These are phyloP conservation scores for Mychonastes homosphaera DNA, from an alignment of 139 green algal species.

Conservation along the genomic window DNA sequence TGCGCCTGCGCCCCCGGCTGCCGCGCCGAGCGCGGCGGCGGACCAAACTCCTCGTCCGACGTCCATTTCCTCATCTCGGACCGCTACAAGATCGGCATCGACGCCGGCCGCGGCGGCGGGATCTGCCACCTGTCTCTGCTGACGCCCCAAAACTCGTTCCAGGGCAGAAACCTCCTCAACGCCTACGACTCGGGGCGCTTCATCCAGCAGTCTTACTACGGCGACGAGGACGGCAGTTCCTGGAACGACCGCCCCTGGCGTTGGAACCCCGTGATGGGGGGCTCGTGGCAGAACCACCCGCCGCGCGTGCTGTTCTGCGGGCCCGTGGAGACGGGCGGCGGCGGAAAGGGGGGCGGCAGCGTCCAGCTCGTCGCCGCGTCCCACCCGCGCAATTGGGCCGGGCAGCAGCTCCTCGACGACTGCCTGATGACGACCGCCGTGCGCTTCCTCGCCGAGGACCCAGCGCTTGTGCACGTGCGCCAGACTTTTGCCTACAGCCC, in stretches of 20 bases:
- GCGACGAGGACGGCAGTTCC: constrained; percentile 12
- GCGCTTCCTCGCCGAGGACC: not conserved
- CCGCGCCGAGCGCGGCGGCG: too few species aligned
- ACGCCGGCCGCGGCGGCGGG: too few species aligned
- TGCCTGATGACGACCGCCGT: constrained; percentile 8
- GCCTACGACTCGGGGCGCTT: constrained; percentile 6
- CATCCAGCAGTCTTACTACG: constrained; percentile 20
- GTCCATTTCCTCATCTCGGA: too few species aligned
- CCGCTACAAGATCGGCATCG: too few species aligned
- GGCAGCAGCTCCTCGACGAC: constrained; percentile 19
- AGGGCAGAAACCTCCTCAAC: not conserved
- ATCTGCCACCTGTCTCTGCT: too few species aligned
- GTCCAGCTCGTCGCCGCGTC: constrained; percentile 1
- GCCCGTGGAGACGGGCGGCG: too few species aligned
- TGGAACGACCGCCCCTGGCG: constrained; percentile 9
- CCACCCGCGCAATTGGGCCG: constrained; percentile 18
- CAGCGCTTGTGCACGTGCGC: constrained; percentile 9
- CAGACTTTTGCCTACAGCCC: not conserved
- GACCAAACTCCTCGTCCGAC: too few species aligned
- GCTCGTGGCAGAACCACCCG: constrained; percentile 17
- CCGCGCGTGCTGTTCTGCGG: constrained; percentile 5
- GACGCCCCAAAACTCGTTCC: too few species aligned
- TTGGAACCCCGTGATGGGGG: constrained; percentile 13
- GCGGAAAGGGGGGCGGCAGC: too few species aligned
- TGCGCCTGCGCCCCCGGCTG: too few species aligned